Evolutionary conservation across 176 grass and related monocot species (phyloP).

Genomic region (Saccharum spontaneum): DNA sequence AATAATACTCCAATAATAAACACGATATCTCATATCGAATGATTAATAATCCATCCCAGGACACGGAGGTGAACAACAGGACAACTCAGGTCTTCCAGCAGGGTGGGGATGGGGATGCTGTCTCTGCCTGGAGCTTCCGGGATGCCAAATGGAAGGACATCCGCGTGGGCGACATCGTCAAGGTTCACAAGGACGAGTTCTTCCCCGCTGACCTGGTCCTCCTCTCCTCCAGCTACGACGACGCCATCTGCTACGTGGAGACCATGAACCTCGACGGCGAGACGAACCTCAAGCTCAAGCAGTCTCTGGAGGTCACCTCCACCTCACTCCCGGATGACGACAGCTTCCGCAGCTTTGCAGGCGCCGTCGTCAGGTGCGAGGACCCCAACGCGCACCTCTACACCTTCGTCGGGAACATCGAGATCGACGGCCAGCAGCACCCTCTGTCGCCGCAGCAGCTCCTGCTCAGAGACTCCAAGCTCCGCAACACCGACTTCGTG

Average conservation of each 20-base stretch:
- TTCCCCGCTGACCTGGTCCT: constrained; percentile 91
- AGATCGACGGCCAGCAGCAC: constrained; percentile 40
- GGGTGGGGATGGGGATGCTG: too few species aligned
- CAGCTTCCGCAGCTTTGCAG: constrained; percentile 28
- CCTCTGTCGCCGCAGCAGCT: constrained; percentile 82
- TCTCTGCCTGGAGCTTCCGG: constrained; percentile 16
- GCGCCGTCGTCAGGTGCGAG: constrained; percentile 53
- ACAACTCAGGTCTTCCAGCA: constrained; percentile 35
- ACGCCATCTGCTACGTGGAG: constrained; percentile 90
- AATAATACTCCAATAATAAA: background rate
- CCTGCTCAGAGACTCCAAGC: constrained; percentile 91
- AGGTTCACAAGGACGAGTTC: constrained; percentile 83
- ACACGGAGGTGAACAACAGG: constrained; percentile 75
- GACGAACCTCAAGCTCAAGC: constrained; percentile 96
- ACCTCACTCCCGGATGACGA: constrained; percentile 36
- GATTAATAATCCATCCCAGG: constrained; percentile 39
- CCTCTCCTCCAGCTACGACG: constrained; percentile 83
- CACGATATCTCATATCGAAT: too few species aligned
- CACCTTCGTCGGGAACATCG: constrained; percentile 74
- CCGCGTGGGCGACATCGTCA: constrained; percentile 72
- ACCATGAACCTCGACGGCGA: constrained; percentile 97
- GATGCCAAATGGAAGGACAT: constrained; percentile 69
- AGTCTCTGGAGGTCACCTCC: constrained; percentile 60
- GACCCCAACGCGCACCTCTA: constrained; percentile 90
- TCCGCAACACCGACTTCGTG: constrained; percentile 79